Percentiles rank a stretch among this genome's conserved stretches.
Conservation (phyloP, 192 early-diverging fungal genomes). For the Coemansia guatemalensis region DNA sequence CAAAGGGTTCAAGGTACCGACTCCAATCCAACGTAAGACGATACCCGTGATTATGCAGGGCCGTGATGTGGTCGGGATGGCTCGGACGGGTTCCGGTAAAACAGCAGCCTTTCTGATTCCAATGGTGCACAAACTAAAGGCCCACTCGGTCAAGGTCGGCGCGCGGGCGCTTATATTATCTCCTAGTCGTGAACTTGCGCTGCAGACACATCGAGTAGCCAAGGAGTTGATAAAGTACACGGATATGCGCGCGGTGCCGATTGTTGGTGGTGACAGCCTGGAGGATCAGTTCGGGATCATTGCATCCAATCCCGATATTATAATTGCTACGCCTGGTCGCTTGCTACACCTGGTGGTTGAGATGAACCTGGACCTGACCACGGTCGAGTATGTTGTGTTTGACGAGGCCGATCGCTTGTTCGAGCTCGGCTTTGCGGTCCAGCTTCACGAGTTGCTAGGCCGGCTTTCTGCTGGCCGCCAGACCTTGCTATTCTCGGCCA, state of each 20-base stretch:
- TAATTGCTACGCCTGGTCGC: conserved; percentile 84
- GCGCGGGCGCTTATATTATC: conserved; percentile 82
- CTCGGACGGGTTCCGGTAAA: conserved; percentile 97
- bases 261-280: conserved; percentile 95
- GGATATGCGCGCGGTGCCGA: conserved; percentile 80
- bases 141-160: conserved; percentile 87
- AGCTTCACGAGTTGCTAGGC: conserved; percentile 89
- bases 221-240: conserved; percentile 94
- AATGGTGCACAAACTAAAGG: conserved; percentile 82
- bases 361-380: conserved; percentile 81
- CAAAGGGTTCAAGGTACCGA: conserved; percentile 97
- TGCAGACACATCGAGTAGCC: conserved; percentile 93
- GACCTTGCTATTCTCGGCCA: conserved; percentile 94
- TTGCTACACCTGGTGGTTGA: conserved; percentile 84
- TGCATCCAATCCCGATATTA: conserved; percentile 91
- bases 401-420: conserved; percentile 99
- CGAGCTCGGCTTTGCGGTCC: conserved; percentile 95
- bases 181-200: conserved; percentile 93
- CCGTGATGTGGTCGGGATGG: conserved; percentile 96
- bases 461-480: conserved; percentile 83
- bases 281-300: conserved; percentile 97
- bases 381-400: conserved; percentile 95
- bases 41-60: conserved; percentile 92
- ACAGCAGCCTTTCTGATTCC: conserved; percentile 95
- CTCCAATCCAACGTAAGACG: conserved; percentile 94